Conservation (phyloP, 352 stramenopile genomes). For the Globisporangium perplexum region DNA sequence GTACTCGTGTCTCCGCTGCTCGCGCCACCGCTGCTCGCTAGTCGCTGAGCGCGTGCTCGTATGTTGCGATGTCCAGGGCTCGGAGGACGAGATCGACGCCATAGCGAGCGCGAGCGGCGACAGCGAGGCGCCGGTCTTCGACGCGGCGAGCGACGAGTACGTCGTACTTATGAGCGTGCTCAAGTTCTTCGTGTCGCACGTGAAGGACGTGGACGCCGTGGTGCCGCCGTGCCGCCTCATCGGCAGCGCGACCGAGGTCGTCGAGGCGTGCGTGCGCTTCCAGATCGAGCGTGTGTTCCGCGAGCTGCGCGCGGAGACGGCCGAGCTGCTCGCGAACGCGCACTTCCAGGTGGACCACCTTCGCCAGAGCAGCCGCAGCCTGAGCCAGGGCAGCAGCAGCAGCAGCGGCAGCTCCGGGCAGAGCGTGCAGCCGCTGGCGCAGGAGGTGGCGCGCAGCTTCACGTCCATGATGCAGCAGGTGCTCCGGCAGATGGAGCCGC, state of each 20-base stretch:
- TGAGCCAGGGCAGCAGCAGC: conserved; percentile 12
- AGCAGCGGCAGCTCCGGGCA: conserved; percentile 13
- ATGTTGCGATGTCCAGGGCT: conserved; percentile 26
- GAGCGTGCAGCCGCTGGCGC: conserved; percentile 50
- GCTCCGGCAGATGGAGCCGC: conserved; percentile 69
- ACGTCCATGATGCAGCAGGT: conserved; percentile 77
- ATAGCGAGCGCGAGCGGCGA: conserved; percentile 17
- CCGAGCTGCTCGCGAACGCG: conserved; percentile 46
- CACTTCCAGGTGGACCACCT: conserved; percentile 41
- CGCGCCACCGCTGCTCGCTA: not conserved
- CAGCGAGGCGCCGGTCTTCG: conserved; percentile 19
- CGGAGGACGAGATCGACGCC: conserved; percentile 36
- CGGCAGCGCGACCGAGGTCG: conserved; percentile 38
- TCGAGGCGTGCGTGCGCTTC: conserved; percentile 65
- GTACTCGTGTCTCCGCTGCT: conserved; percentile 1
- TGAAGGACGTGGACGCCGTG: conserved; percentile 46
- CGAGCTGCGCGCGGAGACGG: conserved; percentile 48
- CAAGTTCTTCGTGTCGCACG: conserved; percentile 64
- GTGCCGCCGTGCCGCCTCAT: conserved; percentile 51
- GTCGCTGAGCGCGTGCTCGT: not conserved
- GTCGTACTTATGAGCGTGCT: conserved; percentile 81
- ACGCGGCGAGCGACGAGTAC: conserved; percentile 45
- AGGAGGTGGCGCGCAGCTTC: conserved; percentile 48
- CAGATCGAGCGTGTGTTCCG: conserved; percentile 76
- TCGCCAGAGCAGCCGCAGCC: conserved; percentile 25